A percentile compares a stretch with the other conserved stretches of the same genome.
These are phyloP conservation scores for Pestalotiopsis sp. DNA, from an alignment of 2,329 filamentous ascomycete genomes.

Conservation along the genomic window DNA sequence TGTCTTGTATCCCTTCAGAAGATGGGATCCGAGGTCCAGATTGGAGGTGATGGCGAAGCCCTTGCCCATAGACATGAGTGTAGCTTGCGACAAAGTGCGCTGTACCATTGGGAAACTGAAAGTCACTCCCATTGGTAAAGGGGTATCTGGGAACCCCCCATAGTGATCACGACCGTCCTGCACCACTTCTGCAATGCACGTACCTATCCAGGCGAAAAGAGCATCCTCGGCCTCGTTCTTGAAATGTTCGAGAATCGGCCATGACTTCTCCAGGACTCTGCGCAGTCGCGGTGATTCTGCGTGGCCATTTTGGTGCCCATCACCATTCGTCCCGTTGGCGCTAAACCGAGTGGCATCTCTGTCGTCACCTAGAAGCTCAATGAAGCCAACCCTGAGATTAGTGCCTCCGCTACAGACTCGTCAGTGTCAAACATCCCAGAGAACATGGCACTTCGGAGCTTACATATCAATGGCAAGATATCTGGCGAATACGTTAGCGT, in stretches of 20 bases:
- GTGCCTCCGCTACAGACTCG: constrained; percentile 60
- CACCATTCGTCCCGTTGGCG: constrained; percentile 18
- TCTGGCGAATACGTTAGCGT: constrained; percentile 37
- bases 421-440: constrained; percentile 1
- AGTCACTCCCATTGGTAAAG: constrained; percentile 67
- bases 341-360: constrained; percentile 17
- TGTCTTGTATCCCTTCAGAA: constrained; percentile 61
- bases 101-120: constrained; percentile 75
- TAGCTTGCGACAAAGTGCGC: constrained; percentile 63
- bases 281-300: constrained; percentile 44
- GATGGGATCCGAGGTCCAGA: constrained; percentile 61
- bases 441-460: constrained; percentile 30
- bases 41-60: constrained; percentile 66
- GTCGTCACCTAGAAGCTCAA: constrained; percentile 56
- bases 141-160: constrained; percentile 42
- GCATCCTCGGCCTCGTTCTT: constrained; percentile 76
- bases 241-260: constrained; percentile 74
- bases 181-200: constrained; percentile 75
- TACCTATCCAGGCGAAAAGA: constrained; percentile 81
- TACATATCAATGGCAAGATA: constrained; percentile 69
- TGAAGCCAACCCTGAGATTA: constrained; percentile 69
- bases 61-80: constrained; percentile 71
- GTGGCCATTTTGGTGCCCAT: constrained; percentile 18
- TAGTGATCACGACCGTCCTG: constrained; percentile 53
- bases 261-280: constrained; percentile 68